Evolutionary conservation across 768 basidiomycete species (phyloP).

Genomic region (Pleurotus cornucopiae): DNA sequence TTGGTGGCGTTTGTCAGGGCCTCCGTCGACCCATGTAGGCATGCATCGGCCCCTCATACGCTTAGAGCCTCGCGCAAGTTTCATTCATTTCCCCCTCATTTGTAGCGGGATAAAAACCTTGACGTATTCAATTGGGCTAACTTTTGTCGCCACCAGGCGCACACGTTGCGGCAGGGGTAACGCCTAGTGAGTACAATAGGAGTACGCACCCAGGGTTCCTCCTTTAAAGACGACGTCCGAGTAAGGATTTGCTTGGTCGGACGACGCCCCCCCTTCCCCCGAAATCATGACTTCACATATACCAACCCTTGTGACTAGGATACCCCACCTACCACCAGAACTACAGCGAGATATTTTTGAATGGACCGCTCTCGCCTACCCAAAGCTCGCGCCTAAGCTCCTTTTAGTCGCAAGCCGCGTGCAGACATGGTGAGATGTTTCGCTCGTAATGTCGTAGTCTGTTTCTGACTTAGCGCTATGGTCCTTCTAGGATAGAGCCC

Average conservation of each 20-base stretch:
- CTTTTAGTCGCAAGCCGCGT: constrained; percentile 31
- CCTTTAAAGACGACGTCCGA: not conserved
- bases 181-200: too few relatives aligned
- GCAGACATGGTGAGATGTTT: constrained; percentile 25
- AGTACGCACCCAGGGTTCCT: not conserved
- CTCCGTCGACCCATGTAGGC: too few relatives aligned
- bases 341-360: constrained; percentile 36
- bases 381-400: constrained; percentile 22
- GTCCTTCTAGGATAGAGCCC: constrained; percentile 30
- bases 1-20: too few relatives aligned
- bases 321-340: constrained; percentile 29
- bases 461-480: not conserved
- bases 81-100: too few relatives aligned
- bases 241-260: not conserved
- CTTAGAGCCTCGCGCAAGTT: too few relatives aligned
- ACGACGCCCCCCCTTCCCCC: not conserved
- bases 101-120: too few relatives aligned
- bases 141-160: too few relatives aligned
- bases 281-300: not conserved
- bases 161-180: too few relatives aligned
- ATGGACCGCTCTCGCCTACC: constrained; percentile 23
- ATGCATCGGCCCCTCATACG: too few relatives aligned
- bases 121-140: too few relatives aligned
- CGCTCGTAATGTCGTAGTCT: not conserved
- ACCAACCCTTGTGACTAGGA: not conserved